phyloP scores from a whole-genome alignment of 2,329 filamentous ascomycete species.

The Alternaria ventricosa region DNA sequence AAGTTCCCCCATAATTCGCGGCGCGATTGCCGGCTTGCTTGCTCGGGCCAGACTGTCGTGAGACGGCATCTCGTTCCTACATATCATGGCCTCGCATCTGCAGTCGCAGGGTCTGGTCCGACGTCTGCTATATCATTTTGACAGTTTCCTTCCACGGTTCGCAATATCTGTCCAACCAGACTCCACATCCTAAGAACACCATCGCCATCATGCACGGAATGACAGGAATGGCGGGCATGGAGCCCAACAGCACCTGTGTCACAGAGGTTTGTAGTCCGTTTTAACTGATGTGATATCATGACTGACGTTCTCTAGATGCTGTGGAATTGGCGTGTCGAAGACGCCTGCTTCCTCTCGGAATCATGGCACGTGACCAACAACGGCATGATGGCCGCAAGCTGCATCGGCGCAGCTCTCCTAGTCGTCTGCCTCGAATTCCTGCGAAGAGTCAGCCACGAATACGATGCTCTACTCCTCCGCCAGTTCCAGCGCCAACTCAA shows the following conservation, averaged over 20 bases:
- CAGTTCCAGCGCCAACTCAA: constrained; percentile 53
- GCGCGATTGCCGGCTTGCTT: constrained; percentile 8
- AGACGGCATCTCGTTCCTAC: constrained; percentile 14
- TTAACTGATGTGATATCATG: not conserved
- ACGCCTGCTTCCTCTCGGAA: constrained; percentile 71
- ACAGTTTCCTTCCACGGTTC: not conserved
- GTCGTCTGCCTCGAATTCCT: constrained; percentile 75
- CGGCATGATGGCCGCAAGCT: constrained; percentile 79
- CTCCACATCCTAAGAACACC: not conserved
- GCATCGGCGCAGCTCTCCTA: constrained; percentile 78
- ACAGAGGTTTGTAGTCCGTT: constrained; percentile 46
- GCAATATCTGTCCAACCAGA: too few species aligned
- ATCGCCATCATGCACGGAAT: constrained; percentile 25
- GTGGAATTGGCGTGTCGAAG: constrained; percentile 79
- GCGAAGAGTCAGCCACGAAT: constrained; percentile 73
- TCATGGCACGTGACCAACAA: constrained; percentile 73
- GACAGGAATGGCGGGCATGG: constrained; percentile 11
- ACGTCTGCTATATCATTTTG: not conserved
- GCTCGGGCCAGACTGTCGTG: constrained; percentile 6
- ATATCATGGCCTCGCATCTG: constrained; percentile 16
- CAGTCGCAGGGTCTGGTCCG: not conserved
- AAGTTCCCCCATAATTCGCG: constrained; percentile 38
- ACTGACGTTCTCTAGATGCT: constrained; percentile 66
- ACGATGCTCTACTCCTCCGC: constrained; percentile 69
- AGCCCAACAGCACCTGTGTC: constrained; percentile 42